Evolutionary conservation across 78 protist genomes (phyloP), one percentile per base, ranked within the genome.

Genomic region (Monocercomonoides exilis): DNA sequence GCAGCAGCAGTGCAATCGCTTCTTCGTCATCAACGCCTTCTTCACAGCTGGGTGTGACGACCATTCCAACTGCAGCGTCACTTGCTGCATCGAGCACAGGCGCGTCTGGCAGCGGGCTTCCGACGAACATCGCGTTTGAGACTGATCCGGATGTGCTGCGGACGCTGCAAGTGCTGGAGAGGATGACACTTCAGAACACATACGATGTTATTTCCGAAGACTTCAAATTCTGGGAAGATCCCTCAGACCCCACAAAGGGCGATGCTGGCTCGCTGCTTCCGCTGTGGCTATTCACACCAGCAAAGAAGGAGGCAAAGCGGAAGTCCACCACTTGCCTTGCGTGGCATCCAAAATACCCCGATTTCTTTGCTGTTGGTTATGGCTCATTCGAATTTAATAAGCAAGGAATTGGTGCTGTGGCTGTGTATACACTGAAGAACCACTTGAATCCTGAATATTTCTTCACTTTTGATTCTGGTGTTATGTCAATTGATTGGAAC

Each of bases 291-390:
- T 90, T 90, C 45, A 35, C n/a, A 41, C 81, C 88, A 3, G 63
- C 44, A 33, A 85, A 44, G 11, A 46, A 81, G 21, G 54, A 45
- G 79, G 84, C 80, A 11, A 45, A 84, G 85, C 0, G 35, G 35
- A 89, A 89, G 89, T 41, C 41, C 33, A 92, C 92, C 35, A 94
- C 96, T 3, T 29, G 91, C 6, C n/a, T 94, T 29, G 0, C 81
- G 42, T 93, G 94, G 93, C 91, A 91, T 88, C 93, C 94, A n/a
- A 44, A 85, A 54, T 93, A 92, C 89, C 2, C 32, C 34, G 97
- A 95, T 90, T 85, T 95, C 33, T 91, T 95, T 34, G 95, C 93
- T 0, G 96, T 93, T 2, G 94, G 95, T 3, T 92, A 91, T 54
- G 97, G 97, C 42, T 81, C 91, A 43, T 93, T 90, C 88, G 95